phyloP scores from a whole-genome alignment of 768 basidiomycete species.

The Trametes punicea region DNA sequence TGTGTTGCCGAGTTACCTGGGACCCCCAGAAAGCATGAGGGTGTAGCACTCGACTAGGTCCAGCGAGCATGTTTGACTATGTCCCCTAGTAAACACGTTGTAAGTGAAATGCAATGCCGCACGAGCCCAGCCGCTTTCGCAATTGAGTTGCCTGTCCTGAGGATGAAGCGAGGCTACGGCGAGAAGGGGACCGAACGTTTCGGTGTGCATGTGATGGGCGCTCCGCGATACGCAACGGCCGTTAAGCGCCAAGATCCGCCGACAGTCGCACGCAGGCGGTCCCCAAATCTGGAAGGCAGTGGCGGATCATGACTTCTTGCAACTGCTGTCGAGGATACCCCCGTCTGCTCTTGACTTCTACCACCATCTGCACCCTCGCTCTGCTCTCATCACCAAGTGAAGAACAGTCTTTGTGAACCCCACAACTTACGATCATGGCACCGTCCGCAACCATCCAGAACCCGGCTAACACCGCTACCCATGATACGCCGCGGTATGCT shows the following conservation, averaged over 20 bases:
- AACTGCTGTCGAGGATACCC: background rate
- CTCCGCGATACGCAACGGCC: background rate
- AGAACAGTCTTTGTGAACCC: background rate
- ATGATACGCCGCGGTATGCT: slow-evolving; percentile 1
- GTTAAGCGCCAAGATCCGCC: slow-evolving; percentile 21
- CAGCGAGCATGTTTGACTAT: too few relatives aligned
- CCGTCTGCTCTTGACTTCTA: slow-evolving; percentile 3
- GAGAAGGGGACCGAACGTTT: background rate
- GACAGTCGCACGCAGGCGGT: slow-evolving; percentile 1
- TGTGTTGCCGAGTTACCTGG: slow-evolving; percentile 53
- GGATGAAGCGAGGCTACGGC: background rate
- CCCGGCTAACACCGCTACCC: background rate
- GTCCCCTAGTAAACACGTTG: background rate
- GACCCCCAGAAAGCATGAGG: slow-evolving; percentile 55
- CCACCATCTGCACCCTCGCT: slow-evolving; percentile 10
- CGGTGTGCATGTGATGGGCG: slow-evolving; percentile 4
- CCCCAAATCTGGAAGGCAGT: slow-evolving; percentile 1
- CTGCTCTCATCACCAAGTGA: background rate
- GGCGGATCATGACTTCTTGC: slow-evolving; percentile 6
- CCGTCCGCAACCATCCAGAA: slow-evolving; percentile 7
- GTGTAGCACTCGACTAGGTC: background rate
- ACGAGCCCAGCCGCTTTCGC: background rate
- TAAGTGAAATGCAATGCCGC: background rate
- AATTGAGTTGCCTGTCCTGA: background rate
- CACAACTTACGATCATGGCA: slow-evolving; percentile 8